Conservation (phyloP, 2,329 filamentous ascomycete species). For the Fusarium incarnatum region DNA sequence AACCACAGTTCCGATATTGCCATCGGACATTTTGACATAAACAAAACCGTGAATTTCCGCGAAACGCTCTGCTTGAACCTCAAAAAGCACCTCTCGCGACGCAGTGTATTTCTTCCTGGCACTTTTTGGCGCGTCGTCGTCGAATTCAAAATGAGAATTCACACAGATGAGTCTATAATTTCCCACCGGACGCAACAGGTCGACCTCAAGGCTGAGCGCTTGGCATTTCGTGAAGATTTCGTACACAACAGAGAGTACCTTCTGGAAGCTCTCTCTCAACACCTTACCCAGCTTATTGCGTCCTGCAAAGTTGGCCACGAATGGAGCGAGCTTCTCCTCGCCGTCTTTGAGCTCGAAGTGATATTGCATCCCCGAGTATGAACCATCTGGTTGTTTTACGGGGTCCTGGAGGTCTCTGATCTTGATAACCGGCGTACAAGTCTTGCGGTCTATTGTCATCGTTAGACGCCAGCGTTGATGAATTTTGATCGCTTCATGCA, state of each 20-base stretch:
- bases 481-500: slow-evolving; percentile 49
- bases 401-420: slow-evolving; percentile 39
- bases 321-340: slow-evolving; percentile 9
- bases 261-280: slow-evolving; percentile 27
- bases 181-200: slow-evolving; percentile 50
- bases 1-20: slow-evolving; percentile 82
- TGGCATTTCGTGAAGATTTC: slow-evolving; percentile 60
- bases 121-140: slow-evolving; percentile 58
- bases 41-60: slow-evolving; percentile 76
- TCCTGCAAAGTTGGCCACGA: slow-evolving; percentile 22
- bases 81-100: slow-evolving; percentile 50
- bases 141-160: slow-evolving; percentile 59
- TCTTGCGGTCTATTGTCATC: slow-evolving; percentile 58
- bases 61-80: slow-evolving; percentile 51
- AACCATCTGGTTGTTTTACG: slow-evolving; percentile 24
- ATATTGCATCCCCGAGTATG: slow-evolving; percentile 24
- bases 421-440: slow-evolving; percentile 53
- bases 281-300: neutral
- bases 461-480: slow-evolving; percentile 55
- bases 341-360: slow-evolving; percentile 40
- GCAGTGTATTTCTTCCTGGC: slow-evolving; percentile 55
- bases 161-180: slow-evolving; percentile 45
- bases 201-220: slow-evolving; percentile 59
- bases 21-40: slow-evolving; percentile 70
- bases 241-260: slow-evolving; percentile 43